Conservation (phyloP, 352 stramenopile genomes). For the Globisporangium perplexum region DNA sequence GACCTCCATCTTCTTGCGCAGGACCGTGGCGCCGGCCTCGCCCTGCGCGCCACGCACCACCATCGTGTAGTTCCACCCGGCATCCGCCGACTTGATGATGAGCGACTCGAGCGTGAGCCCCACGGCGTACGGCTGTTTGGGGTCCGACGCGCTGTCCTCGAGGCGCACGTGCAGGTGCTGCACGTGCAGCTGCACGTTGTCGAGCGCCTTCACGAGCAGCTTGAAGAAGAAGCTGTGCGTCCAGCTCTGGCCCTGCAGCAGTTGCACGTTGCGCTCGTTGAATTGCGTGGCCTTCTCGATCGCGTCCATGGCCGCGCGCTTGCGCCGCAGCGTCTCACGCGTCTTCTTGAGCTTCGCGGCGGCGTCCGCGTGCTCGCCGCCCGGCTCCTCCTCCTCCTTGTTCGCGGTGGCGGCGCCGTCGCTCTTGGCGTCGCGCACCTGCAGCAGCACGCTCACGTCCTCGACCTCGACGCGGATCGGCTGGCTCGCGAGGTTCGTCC, state of each 20-base stretch:
- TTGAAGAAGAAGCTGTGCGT: constrained; percentile 79
- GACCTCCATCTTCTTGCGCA: constrained; percentile 80
- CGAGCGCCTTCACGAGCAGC: constrained; percentile 70
- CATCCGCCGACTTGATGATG: constrained; percentile 78
- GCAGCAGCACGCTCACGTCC: constrained; percentile 66
- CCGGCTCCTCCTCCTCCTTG: constrained; percentile 6
- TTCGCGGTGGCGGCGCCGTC: not conserved
- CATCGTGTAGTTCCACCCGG: constrained; percentile 82
- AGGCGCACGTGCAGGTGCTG: constrained; percentile 71
- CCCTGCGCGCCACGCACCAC: constrained; percentile 36
- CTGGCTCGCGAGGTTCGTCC: constrained; percentile 64
- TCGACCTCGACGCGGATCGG: constrained; percentile 76
- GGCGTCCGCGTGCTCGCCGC: not conserved
- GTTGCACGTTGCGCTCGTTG: constrained; percentile 33
- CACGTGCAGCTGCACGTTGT: constrained; percentile 82
- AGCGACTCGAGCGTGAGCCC: constrained; percentile 74
- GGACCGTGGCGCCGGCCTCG: constrained; percentile 25
- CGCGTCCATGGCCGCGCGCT: constrained; percentile 70
- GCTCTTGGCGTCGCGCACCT: constrained; percentile 31
- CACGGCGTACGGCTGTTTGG: constrained; percentile 40
- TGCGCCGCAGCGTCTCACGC: constrained; percentile 50
- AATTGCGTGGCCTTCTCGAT: constrained; percentile 71
- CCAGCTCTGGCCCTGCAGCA: constrained; percentile 26
- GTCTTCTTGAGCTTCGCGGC: constrained; percentile 17
- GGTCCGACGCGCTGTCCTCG: constrained; percentile 58